Evolutionary conservation across 1,284 basidiomycete species (phyloP).

Genomic region (Cutaneotrichosporon dermatis): DNA sequence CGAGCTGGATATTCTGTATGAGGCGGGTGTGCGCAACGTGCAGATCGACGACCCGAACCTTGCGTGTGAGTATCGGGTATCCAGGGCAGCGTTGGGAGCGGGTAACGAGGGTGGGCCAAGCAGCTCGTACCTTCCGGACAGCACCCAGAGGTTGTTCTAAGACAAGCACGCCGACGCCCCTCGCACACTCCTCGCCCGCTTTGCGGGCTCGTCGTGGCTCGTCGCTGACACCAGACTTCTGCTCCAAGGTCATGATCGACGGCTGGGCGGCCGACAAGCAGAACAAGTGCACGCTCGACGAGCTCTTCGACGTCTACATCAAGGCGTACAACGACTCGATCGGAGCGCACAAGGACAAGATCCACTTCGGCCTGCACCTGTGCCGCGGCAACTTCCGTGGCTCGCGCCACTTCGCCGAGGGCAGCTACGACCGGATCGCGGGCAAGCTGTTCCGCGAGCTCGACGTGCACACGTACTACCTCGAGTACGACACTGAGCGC

Average conservation of each 20-base stretch:
- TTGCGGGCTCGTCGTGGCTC: no score
- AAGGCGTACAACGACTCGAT: constrained; percentile 65
- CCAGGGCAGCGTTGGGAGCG: no score
- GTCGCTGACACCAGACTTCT: constrained; percentile 23
- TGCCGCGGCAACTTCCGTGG: constrained; percentile 71
- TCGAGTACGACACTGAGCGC: constrained; percentile 71
- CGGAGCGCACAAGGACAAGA: constrained; percentile 58
- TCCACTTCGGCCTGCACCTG: constrained; percentile 67
- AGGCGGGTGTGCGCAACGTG: constrained; percentile 63
- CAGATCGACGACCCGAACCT: constrained; percentile 64
- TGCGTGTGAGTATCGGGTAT: constrained; percentile 27
- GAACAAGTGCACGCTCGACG: constrained; percentile 59
- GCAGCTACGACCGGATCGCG: constrained; percentile 70
- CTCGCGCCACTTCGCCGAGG: constrained; percentile 65
- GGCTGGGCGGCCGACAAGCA: constrained; percentile 56
- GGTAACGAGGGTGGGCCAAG: no score
- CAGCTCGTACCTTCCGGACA: no score
- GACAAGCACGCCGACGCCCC: no score
- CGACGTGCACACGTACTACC: constrained; percentile 69
- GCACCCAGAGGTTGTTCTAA: no score
- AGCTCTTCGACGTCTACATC: constrained; percentile 65
- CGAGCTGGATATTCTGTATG: constrained; percentile 68
- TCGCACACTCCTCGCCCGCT: no score
- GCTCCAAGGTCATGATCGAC: constrained; percentile 35
- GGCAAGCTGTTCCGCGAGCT: constrained; percentile 63